Conservation (phyloP, 352 stramenopile genomes). For the Phytophthora megakarya region DNA sequence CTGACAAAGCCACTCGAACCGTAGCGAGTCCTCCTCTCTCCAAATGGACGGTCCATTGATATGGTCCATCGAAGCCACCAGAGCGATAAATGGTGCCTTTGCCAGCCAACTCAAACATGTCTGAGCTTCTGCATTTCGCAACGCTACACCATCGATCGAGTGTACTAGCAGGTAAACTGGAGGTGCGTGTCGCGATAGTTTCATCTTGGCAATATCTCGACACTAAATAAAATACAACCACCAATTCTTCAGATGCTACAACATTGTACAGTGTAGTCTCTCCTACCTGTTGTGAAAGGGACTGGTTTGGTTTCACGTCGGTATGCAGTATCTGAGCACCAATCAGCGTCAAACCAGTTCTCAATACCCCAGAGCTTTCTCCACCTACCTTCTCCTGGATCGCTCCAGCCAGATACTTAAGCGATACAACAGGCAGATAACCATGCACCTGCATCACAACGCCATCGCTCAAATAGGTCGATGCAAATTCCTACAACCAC, state of each 20-base stretch:
- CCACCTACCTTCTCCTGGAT: conserved; percentile 43
- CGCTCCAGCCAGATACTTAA: conserved; percentile 44
- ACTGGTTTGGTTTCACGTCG: conserved; percentile 33
- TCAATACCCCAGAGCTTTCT: not conserved
- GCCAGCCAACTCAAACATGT: conserved; percentile 59
- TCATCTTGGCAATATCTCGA: conserved; percentile 34
- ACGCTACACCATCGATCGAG: conserved; percentile 52
- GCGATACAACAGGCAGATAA: conserved; percentile 57
- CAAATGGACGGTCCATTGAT: conserved; percentile 60
- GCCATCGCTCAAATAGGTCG: conserved; percentile 30
- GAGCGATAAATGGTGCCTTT: conserved; percentile 41
- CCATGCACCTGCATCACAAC: conserved; percentile 60
- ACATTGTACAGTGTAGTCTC: not conserved
- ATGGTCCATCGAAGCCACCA: conserved; percentile 62
- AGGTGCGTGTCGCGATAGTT: conserved; percentile 14
- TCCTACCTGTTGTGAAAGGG: conserved; percentile 41
- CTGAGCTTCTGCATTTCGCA: conserved; percentile 54
- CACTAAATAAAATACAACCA: conserved; percentile 23
- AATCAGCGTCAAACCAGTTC: not conserved
- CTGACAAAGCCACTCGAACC: conserved; percentile 59
- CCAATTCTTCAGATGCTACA: too few relatives aligned
- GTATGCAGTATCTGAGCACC: conserved; percentile 28
- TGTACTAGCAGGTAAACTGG: conserved; percentile 55
- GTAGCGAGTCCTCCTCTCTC: conserved; percentile 56
- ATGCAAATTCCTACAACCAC: conserved; percentile 48